These are phyloP conservation scores for Ustilago nuda DNA, from an alignment of 1,284 basidiomycete genomes.

Conservation along the genomic window DNA sequence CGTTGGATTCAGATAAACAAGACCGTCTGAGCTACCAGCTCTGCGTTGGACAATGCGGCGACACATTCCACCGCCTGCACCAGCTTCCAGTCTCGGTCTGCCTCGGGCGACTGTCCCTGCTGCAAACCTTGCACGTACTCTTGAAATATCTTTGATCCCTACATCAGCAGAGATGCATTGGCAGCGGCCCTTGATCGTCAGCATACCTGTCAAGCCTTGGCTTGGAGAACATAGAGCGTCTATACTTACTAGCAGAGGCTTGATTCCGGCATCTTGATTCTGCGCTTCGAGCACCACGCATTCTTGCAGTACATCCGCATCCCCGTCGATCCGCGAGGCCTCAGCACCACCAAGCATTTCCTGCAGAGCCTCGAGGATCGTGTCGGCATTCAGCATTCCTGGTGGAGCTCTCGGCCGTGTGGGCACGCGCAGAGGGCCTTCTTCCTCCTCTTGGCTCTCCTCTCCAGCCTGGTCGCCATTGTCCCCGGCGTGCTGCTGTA, in stretches of 20 bases:
- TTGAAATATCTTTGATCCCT: constrained; percentile 23
- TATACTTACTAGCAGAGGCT: constrained; percentile 32
- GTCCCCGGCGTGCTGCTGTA: neutral
- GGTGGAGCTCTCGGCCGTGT: constrained; percentile 61
- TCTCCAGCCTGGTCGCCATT: constrained; percentile 24
- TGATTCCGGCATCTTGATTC: constrained; percentile 31
- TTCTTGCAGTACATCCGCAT: constrained; percentile 19
- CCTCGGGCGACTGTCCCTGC: neutral
- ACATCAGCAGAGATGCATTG: neutral
- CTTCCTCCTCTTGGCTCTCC: constrained; percentile 41
- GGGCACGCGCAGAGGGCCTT: constrained; percentile 21
- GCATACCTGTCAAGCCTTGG: neutral
- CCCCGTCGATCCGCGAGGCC: neutral
- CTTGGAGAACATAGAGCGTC: neutral
- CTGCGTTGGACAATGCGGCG: constrained; percentile 25
- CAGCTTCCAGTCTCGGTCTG: constrained; percentile 15
- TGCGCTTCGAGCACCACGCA: constrained; percentile 29
- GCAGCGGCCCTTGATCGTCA: neutral
- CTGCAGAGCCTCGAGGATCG: constrained; percentile 40
- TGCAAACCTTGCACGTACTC: constrained; percentile 11
- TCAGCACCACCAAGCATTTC: constrained; percentile 9
- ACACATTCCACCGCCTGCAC: constrained; percentile 44
- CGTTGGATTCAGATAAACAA: constrained; percentile 31
- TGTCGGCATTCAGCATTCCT: constrained; percentile 64
- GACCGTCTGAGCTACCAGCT: constrained; percentile 27